Evolutionary conservation across 2,329 filamentous ascomycete genomes (phyloP).

Genomic region (Exophiala oligosperma): DNA sequence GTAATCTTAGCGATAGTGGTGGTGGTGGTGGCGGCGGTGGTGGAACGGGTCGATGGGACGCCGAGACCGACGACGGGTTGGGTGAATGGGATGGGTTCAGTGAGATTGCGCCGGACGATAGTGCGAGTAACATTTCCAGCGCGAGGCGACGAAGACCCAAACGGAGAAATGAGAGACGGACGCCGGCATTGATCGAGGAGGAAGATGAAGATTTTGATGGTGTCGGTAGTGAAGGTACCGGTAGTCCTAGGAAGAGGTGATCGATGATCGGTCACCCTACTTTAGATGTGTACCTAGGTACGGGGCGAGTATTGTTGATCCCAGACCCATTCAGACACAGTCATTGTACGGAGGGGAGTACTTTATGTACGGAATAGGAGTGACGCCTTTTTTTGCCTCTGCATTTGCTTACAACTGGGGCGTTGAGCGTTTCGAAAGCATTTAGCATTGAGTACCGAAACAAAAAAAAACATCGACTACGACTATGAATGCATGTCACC

Average conservation of each 20-base stretch:
- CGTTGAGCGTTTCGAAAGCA: too few relatives aligned
- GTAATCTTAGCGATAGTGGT: constrained; percentile 31
- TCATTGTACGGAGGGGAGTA: too few relatives aligned
- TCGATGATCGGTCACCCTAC: not conserved
- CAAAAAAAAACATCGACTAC: too few relatives aligned
- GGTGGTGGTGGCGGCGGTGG: constrained; percentile 10
- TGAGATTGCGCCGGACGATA: constrained; percentile 49
- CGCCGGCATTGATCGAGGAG: constrained; percentile 48
- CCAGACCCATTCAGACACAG: too few relatives aligned
- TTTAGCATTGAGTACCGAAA: too few relatives aligned
- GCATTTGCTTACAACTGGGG: too few relatives aligned
- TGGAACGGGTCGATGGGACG: constrained; percentile 36
- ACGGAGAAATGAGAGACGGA: constrained; percentile 49
- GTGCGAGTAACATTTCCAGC: constrained; percentile 51
- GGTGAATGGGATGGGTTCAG: constrained; percentile 46
- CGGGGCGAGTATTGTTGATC: too few relatives aligned
- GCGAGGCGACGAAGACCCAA: constrained; percentile 45
- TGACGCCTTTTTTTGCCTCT: too few relatives aligned
- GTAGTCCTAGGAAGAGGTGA: constrained; percentile 28
- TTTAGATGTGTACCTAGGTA: too few relatives aligned
- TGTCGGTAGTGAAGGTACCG: constrained; percentile 29
- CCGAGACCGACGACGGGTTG: constrained; percentile 44
- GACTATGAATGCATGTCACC: too few relatives aligned
- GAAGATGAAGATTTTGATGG: constrained; percentile 44
- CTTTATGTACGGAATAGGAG: too few relatives aligned